Conservation (phyloP, 768 basidiomycete species). For the Collybia sp. region DNA sequence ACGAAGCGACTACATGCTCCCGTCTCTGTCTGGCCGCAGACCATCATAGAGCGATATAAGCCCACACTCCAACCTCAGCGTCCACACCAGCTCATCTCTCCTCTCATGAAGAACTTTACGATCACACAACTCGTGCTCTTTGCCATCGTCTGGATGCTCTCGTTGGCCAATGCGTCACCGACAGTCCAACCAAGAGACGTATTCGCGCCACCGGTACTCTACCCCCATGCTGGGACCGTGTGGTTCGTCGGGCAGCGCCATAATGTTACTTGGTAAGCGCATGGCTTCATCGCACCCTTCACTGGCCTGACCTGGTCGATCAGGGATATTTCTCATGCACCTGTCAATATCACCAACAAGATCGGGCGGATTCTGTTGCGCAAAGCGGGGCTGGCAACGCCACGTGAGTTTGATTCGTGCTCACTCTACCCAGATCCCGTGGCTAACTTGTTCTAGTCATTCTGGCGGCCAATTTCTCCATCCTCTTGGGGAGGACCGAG, state of each 20-base stretch:
- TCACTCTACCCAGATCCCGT: neutral
- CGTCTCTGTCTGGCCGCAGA: no score
- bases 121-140: neutral
- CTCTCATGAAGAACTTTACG: conserved; percentile 4
- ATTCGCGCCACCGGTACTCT: conserved; percentile 28
- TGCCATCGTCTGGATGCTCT: neutral
- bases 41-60: no score
- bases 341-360: conserved; percentile 34
- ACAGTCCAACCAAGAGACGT: conserved; percentile 26
- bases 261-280: conserved; percentile 33
- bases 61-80: no score
- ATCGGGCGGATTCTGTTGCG: conserved; percentile 30
- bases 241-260: conserved; percentile 32
- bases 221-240: conserved; percentile 22
- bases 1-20: no score
- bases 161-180: neutral
- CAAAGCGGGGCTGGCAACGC: conserved; percentile 17
- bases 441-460: neutral
- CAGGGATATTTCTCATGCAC: conserved; percentile 25
- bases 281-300: conserved; percentile 6
- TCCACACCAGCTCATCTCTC: no score
- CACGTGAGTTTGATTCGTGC: conserved; percentile 7
- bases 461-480: neutral
- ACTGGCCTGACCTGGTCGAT: neutral
- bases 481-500: neutral